A percentile compares a stretch with the other conserved stretches of the same genome.
These are phyloP conservation scores for Leccinellum luteum DNA, from an alignment of 768 basidiomycete genomes.

Conservation along the genomic window DNA sequence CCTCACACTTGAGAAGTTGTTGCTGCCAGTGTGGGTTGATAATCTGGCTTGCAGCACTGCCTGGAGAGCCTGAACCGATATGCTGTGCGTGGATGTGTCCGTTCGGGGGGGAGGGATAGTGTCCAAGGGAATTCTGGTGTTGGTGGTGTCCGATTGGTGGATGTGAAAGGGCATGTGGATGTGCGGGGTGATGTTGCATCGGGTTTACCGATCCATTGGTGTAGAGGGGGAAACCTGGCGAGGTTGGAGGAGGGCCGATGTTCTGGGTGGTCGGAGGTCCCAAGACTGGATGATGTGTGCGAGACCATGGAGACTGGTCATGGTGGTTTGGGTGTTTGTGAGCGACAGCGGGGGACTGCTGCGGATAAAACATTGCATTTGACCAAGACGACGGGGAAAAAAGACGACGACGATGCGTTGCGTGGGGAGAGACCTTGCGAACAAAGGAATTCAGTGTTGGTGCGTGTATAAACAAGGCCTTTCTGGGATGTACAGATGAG, in stretches of 20 bases:
- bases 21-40: slow-evolving; percentile 90
- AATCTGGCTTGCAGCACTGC: slow-evolving; percentile 52
- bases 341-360: slow-evolving; percentile 77
- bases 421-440: slow-evolving; percentile 4
- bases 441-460: slow-evolving; percentile 9
- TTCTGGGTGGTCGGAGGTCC: slow-evolving; percentile 39
- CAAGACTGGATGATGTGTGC: slow-evolving; percentile 58
- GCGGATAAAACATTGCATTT: slow-evolving; percentile 79
- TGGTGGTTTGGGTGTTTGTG: slow-evolving; percentile 76
- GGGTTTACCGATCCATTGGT: slow-evolving; percentile 62
- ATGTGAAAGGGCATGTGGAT: slow-evolving; percentile 47
- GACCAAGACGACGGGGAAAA: slow-evolving; percentile 14
- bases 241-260: slow-evolving; percentile 63
- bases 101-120: slow-evolving; percentile 78
- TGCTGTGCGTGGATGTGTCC: slow-evolving; percentile 60
- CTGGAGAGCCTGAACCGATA: slow-evolving; percentile 58
- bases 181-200: slow-evolving; percentile 61
- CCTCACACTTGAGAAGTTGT: slow-evolving; percentile 90
- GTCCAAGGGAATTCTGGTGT: slow-evolving; percentile 76
- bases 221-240: slow-evolving; percentile 76
- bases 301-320: slow-evolving; percentile 72
- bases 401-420: slow-evolving; percentile 4
- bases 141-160: slow-evolving; percentile 65
- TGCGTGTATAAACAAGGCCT: slow-evolving; percentile 1
- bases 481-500: too few relatives aligned